These are phyloP conservation scores for Boletus hoseneyae DNA, from an alignment of 1,284 basidiomycete species.

Conservation along the genomic window DNA sequence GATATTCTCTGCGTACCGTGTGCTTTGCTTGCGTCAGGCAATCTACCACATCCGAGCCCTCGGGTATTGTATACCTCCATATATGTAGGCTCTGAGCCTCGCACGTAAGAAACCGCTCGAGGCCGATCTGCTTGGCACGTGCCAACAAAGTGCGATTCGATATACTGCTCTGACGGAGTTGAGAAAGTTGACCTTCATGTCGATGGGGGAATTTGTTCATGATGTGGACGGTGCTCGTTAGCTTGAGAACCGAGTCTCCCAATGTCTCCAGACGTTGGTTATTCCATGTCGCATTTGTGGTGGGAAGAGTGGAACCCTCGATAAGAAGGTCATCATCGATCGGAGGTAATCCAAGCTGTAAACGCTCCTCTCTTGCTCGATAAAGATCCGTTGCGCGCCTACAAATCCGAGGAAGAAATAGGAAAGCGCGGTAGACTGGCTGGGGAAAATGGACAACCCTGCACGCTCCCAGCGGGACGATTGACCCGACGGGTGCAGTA, in stretches of 20 bases:
- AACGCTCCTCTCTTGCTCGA: conserved; percentile 50
- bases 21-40: conserved; percentile 31
- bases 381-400: conserved; percentile 62
- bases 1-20: conserved; percentile 39
- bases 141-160: conserved; percentile 67
- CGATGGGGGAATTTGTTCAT: conserved; percentile 71
- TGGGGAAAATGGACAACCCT: conserved; percentile 47
- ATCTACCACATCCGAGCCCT: conserved; percentile 32
- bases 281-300: conserved; percentile 56
- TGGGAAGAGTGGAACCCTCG: conserved; percentile 73
- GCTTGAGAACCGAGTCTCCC: conserved; percentile 78
- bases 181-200: conserved; percentile 78
- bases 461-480: conserved; percentile 56
- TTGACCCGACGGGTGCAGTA: conserved; percentile 31
- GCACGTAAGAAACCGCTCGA: conserved; percentile 61
- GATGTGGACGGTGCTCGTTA: conserved; percentile 71
- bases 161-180: conserved; percentile 58
- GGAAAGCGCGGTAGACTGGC: conserved; percentile 47
- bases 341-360: conserved; percentile 54
- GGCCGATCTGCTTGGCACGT: conserved; percentile 58
- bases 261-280: conserved; percentile 84
- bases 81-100: conserved; percentile 52
- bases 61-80: conserved; percentile 57
- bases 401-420: conserved; percentile 62
- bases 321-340: conserved; percentile 56